Evolutionary conservation across 2,329 filamentous ascomycete genomes (phyloP), one percentile per base, ranked within the genome.

Genomic region (Pseudogymnoascus sp.): DNA sequence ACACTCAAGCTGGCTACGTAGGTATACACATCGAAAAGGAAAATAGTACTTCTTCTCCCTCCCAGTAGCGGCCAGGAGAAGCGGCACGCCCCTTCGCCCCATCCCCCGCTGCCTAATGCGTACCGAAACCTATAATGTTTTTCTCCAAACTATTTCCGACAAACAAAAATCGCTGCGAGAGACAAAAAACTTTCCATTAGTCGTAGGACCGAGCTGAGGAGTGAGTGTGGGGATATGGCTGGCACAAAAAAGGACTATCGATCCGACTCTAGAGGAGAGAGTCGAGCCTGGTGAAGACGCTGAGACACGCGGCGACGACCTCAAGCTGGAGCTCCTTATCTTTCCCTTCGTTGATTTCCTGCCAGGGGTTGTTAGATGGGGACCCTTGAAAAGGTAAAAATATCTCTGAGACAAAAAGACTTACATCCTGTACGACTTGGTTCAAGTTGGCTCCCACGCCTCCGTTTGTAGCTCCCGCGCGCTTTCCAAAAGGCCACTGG

Each of bases 311-410:
- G 60, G 94, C 92, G 61, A 99, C 91, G 72, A 90, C 86, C 84
- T 99, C 94, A 67, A 99, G 83, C 76, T 97, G 94, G 71, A 97
- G 82, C 74, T 99, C 94, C 79, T 91, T 95, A 69, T 97, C 93
- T 76, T 95, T 96, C 72, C 84, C 84, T 66, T 85, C 88, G 76
- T 87, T 90, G 68, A 96, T 82, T 76, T 99, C 94, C 77, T 87
- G 66, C 59, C 62, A 7, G 14, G 60, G 38, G 45, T 23, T 12
- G 14, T 41, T 36, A 22, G 39, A 49, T 19, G 19, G 9, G 58
- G 25, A 16, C 8, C 45, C 14, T 52, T 16, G 14, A 9, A 30
- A 30, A 30, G 23, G 30, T 52, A 9, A 52, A 45, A 16, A 30
- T 52, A 52, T 28, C 14, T 16, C 23, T 16, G 39, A 28, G 6